Base-by-base conservation (phyloP, 2,329 filamentous ascomycete species). In the Colletotrichum caudatum region DNA sequence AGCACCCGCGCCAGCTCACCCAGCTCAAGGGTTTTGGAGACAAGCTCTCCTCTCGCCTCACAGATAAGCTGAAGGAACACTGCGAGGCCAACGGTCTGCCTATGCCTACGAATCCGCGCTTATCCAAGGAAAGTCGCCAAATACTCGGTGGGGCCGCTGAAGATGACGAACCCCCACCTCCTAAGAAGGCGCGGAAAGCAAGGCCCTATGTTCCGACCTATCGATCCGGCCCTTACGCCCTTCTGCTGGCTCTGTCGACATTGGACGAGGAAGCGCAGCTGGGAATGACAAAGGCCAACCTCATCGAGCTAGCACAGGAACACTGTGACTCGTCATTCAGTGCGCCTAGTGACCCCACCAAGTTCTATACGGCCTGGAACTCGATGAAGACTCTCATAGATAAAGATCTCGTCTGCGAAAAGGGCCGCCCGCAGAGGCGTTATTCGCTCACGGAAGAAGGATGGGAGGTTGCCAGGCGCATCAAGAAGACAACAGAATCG, bases 351-450 rank as follows among this genome's bases (percentile, higher is more conserved):
- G 91, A 93, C 65, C 84, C 92, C 0, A 90, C 86, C 14, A 92
- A 90, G 68, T 93, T 89, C 76, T 93, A 93, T 76, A 95, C 93
- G 0, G 93, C 93, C 0, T 96, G 93, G 93, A 92, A 89, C 76
- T 94, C 93, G 1, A 94, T 95, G 87, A 93, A 93, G 78, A 94
- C 91, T 0, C 82, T 96, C 41, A 75, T 91, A 6, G 85, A 90
- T 65, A 94, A 95, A 77, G 92, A 94, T 69, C 82, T 95, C 4
- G 92, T 95, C 0, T 91, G 90, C 68, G 91, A 93, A 75, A 89
- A 89, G 64, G 91, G 92, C 0, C 86, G 91, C 20, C 93, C 92
- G 0, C 80, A 90, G 23, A 88, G 90, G 71, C 89, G 87, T 74
- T 96, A 94, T 77, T 84, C 86, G 2, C 82, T 96, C 46, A 94